phyloP scores from a whole-genome alignment of 805 yeast genomes.

The Wickerhamiella alocasiicola region DNA sequence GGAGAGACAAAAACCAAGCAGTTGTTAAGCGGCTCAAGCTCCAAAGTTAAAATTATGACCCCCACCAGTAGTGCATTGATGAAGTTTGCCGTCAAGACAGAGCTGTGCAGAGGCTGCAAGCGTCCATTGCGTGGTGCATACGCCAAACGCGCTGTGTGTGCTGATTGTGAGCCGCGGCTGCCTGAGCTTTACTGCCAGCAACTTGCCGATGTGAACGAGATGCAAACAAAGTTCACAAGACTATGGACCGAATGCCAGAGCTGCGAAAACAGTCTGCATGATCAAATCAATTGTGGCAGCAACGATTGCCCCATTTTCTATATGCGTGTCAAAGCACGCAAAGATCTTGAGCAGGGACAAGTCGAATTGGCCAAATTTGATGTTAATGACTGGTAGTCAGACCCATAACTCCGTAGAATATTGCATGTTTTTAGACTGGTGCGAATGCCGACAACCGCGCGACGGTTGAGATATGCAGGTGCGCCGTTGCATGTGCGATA shows the following conservation, averaged over 20 bases:
- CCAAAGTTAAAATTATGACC: constrained; percentile 54
- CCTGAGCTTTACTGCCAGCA: constrained; percentile 75
- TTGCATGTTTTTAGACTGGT: too few relatives aligned
- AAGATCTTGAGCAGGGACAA: constrained; percentile 48
- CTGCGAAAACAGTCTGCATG: constrained; percentile 92
- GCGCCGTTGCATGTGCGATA: neutral
- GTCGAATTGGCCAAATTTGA: constrained; percentile 57
- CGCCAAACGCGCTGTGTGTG: constrained; percentile 67
- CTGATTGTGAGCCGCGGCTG: constrained; percentile 54
- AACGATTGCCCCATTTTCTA: constrained; percentile 96
- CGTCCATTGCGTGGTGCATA: constrained; percentile 47
- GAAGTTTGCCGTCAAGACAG: constrained; percentile 84
- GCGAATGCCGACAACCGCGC: too few relatives aligned
- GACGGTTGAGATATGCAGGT: too few relatives aligned
- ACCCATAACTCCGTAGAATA: too few relatives aligned
- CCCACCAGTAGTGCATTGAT: constrained; percentile 78
- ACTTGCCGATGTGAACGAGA: constrained; percentile 60
- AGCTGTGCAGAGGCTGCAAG: constrained; percentile 78
- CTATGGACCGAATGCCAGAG: constrained; percentile 98
- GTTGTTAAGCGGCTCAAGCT: constrained; percentile 69
- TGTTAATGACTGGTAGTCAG: constrained; percentile 28
- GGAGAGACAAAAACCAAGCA: constrained; percentile 77
- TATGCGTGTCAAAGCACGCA: constrained; percentile 82
- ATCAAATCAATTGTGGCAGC: constrained; percentile 87
- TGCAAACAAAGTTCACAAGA: constrained; percentile 73